A percentile compares a stretch with the other conserved stretches of the same genome.
These are phyloP conservation scores for Albugo candida DNA, from an alignment of 352 stramenopile species.

Conservation along the genomic window DNA sequence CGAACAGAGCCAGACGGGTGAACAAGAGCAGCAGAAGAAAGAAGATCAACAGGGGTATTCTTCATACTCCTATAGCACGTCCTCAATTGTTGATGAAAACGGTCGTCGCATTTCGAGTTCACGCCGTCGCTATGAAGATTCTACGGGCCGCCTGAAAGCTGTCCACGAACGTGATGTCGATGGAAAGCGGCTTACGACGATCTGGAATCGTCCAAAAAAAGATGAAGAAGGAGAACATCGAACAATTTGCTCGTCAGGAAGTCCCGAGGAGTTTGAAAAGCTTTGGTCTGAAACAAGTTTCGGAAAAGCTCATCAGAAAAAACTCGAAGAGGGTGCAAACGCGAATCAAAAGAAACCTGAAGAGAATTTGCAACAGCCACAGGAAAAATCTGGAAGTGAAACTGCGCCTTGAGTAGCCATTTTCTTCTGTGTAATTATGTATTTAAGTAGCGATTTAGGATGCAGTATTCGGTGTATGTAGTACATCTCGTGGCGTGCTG, in stretches of 20 bases:
- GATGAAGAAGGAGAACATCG: slow-evolving; percentile 47
- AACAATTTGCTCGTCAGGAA: slow-evolving; percentile 29
- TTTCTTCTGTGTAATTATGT: background rate
- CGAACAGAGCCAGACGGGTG: slow-evolving; percentile 8
- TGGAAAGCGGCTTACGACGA: slow-evolving; percentile 37
- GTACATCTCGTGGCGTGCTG: slow-evolving; percentile 4
- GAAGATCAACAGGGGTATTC: slow-evolving; percentile 25
- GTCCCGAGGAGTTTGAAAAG: slow-evolving; percentile 46
- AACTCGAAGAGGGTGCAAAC: background rate
- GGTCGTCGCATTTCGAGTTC: slow-evolving; percentile 39
- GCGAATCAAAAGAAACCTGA: background rate
- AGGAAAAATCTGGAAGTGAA: slow-evolving; percentile 3
- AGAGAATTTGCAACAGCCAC: background rate
- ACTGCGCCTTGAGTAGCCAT: slow-evolving; percentile 3
- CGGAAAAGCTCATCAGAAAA: slow-evolving; percentile 22
- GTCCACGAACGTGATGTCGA: slow-evolving; percentile 58
- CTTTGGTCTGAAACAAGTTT: slow-evolving; percentile 56
- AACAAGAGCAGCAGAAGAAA: slow-evolving; percentile 14
- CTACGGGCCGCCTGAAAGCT: slow-evolving; percentile 54
- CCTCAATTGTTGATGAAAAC: slow-evolving; percentile 46
- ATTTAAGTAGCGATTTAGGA: background rate
- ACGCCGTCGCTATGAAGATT: slow-evolving; percentile 70
- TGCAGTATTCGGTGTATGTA: background rate
- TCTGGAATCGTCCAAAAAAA: slow-evolving; percentile 48
- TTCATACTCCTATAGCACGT: slow-evolving; percentile 61